A percentile compares a stretch with the other conserved stretches of the same genome.
Evolutionary conservation across 2,329 filamentous ascomycete species (phyloP).

Genomic region (Phyllosticta citrichinensis): DNA sequence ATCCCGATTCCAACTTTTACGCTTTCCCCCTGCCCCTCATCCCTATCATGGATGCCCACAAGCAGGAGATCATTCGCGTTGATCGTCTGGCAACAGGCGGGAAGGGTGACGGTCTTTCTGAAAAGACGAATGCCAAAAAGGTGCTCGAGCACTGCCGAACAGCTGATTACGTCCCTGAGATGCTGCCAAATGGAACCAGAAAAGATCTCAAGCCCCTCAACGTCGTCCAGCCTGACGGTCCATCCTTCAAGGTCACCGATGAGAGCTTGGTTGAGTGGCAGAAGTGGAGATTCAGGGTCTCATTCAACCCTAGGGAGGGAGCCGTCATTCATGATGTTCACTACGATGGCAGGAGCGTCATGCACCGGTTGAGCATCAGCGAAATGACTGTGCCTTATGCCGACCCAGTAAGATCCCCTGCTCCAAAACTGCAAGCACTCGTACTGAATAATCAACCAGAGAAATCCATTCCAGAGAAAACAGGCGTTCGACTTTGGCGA

Average conservation of each 20-base stretch:
- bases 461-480: slow-evolving; percentile 57
- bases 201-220: slow-evolving; percentile 55
- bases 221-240: slow-evolving; percentile 60
- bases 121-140: slow-evolving; percentile 28
- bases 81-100: slow-evolving; percentile 29
- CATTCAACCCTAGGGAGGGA: slow-evolving; percentile 42
- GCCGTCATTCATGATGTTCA: slow-evolving; percentile 59
- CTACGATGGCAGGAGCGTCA: slow-evolving; percentile 54
- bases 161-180: slow-evolving; percentile 40
- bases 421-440: neutral
- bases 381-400: slow-evolving; percentile 45
- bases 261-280: slow-evolving; percentile 37
- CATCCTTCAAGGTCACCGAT: slow-evolving; percentile 50
- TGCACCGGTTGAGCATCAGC: slow-evolving; percentile 57
- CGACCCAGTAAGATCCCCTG: neutral
- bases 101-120: slow-evolving; percentile 26
- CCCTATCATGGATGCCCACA: slow-evolving; percentile 27
- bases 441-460: slow-evolving; percentile 20
- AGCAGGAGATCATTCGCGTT: slow-evolving; percentile 25
- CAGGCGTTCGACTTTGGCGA: slow-evolving; percentile 66
- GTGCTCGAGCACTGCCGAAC: slow-evolving; percentile 40
- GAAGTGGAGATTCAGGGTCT: slow-evolving; percentile 34
- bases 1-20: slow-evolving; percentile 33
- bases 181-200: slow-evolving; percentile 27
- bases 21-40: slow-evolving; percentile 29